These are phyloP conservation scores for Babesia ovis DNA, from an alignment of 169 alveolate genomes.

Conservation along the genomic window DNA sequence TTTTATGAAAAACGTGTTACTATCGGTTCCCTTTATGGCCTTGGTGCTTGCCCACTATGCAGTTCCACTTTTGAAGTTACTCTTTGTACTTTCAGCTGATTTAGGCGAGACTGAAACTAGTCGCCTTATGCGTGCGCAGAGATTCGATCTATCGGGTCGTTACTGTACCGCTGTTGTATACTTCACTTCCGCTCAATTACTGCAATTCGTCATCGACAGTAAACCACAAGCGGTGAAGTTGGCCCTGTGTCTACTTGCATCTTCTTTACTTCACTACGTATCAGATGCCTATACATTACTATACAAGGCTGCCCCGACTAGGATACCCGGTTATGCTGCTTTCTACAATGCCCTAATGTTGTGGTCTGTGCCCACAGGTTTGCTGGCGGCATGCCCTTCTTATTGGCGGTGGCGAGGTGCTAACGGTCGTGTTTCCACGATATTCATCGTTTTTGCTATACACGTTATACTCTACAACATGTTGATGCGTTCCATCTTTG, in stretches of 20 bases:
- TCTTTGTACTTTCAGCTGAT: slow-evolving; percentile 41
- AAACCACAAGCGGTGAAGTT: slow-evolving; percentile 25
- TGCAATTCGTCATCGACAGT: slow-evolving; percentile 48
- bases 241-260: slow-evolving; percentile 16
- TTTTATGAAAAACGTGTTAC: slow-evolving; percentile 46
- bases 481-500: slow-evolving; percentile 1
- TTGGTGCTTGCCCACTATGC: slow-evolving; percentile 22
- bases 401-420: slow-evolving; percentile 67
- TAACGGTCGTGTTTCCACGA: slow-evolving; percentile 18
- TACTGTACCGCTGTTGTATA: slow-evolving; percentile 38
- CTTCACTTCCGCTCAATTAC: slow-evolving; percentile 42
- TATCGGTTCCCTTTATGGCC: slow-evolving; percentile 36
- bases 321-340: slow-evolving; percentile 1
- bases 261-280: slow-evolving; percentile 31
- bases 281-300: slow-evolving; percentile 26
- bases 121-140: slow-evolving; percentile 15
- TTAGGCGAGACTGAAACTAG: slow-evolving; percentile 10
- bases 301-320: slow-evolving; percentile 12
- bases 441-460: background rate
- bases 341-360: slow-evolving; percentile 27
- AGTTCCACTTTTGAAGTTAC: slow-evolving; percentile 25
- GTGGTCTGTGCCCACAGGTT: slow-evolving; percentile 63
- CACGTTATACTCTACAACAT: slow-evolving; percentile 8
- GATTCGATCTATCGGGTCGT: slow-evolving; percentile 20
- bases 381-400: slow-evolving; percentile 62